Evolutionary conservation across 2,329 filamentous ascomycete genomes (phyloP).

Genomic region (Tympanopsis confertula): DNA sequence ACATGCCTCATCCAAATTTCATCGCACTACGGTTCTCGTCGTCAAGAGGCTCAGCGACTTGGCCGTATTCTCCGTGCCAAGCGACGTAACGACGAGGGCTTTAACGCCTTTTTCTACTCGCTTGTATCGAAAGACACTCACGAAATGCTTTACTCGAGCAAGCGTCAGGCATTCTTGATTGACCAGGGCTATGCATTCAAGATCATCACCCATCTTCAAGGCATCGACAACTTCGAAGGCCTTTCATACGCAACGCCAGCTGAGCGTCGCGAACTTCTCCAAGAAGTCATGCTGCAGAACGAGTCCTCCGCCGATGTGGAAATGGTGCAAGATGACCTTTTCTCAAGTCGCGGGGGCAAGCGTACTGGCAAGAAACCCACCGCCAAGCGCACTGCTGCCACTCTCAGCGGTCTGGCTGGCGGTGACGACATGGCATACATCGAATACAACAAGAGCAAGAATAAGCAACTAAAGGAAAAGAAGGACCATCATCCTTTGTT

Average conservation of each 20-base stretch:
- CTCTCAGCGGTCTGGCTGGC: constrained; percentile 73
- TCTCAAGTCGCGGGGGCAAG: not conserved
- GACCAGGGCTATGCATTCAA: constrained; percentile 99
- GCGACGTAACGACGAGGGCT: constrained; percentile 90
- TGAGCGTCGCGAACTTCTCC: constrained; percentile 75
- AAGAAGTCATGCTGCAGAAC: constrained; percentile 80
- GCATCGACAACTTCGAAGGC: constrained; percentile 72
- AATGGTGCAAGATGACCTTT: constrained; percentile 30
- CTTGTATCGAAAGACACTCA: constrained; percentile 94
- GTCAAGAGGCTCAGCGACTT: constrained; percentile 88
- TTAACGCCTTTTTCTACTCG: constrained; percentile 98
- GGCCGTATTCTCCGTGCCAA: constrained; percentile 92
- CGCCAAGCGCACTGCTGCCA: constrained; percentile 71
- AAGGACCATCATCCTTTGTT: constrained; percentile 18
- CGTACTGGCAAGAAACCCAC: constrained; percentile 33
- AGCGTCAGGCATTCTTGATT: constrained; percentile 90
- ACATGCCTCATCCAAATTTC: constrained; percentile 96
- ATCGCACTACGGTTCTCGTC: constrained; percentile 89
- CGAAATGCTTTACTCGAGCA: constrained; percentile 96
- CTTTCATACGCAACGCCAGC: constrained; percentile 69
- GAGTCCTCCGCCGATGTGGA: constrained; percentile 64
- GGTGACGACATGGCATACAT: constrained; percentile 97
- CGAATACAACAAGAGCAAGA: constrained; percentile 66
- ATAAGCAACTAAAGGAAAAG: constrained; percentile 55
- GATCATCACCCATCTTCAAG: constrained; percentile 89